A percentile compares a stretch with the other conserved stretches of the same genome.
Conservation (phyloP, 73 alveolate genomes). For the Symbiodinium natans region DNA sequence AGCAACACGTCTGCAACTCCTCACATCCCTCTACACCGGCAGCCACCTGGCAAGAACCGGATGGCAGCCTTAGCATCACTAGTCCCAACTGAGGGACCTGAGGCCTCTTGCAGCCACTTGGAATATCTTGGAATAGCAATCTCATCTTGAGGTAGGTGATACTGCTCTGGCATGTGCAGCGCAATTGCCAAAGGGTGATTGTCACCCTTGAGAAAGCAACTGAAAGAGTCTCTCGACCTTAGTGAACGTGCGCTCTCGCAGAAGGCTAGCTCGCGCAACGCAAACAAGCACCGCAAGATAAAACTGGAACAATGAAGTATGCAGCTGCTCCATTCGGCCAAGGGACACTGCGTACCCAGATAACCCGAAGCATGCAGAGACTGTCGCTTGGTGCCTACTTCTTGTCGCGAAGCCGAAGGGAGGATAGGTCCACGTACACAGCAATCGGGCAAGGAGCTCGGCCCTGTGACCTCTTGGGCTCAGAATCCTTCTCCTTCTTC, state of each 20-base stretch:
- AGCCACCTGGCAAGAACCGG: not conserved
- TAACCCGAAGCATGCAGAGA: not conserved
- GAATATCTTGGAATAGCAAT: not conserved
- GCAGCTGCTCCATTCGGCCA: not conserved
- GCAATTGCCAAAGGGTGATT: not conserved
- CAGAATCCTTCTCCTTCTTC: not conserved
- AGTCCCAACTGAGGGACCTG: not conserved
- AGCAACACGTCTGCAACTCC: no score
- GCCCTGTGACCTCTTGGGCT: constrained; percentile 6
- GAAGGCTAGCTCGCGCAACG: no score
- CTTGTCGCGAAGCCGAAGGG: constrained; percentile 17
- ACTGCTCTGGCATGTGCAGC: constrained; percentile 21
- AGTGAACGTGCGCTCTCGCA: not conserved
- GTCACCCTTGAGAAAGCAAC: not conserved
- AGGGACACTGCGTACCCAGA: constrained; percentile 2
- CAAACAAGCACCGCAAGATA: no score
- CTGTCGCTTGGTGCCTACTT: not conserved
- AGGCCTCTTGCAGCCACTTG: not conserved
- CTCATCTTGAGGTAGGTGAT: constrained; percentile 15
- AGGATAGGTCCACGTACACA: constrained; percentile 66
- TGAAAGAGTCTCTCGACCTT: constrained; percentile 2
- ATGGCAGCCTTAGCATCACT: not conserved
- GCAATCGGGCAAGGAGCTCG: constrained; percentile 84
- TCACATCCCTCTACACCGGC: not conserved
- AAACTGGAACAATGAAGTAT: no score